Evolutionary conservation across 257 asterid genomes (phyloP).

Genomic region (Eucommia ulmoides): DNA sequence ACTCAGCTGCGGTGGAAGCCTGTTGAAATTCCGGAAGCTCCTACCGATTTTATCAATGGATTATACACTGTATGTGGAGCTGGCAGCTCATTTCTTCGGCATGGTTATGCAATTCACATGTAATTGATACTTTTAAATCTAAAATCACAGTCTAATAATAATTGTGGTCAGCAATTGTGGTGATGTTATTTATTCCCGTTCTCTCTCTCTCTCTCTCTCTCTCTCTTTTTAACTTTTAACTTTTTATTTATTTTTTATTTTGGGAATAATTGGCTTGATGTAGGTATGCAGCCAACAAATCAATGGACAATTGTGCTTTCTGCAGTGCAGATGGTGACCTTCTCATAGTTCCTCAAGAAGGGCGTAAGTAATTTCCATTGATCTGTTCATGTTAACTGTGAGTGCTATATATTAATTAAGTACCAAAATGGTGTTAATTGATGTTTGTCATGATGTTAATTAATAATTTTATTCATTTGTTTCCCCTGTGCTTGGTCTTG

Average conservation of each 20-base stretch:
- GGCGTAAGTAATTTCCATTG: constrained; percentile 54
- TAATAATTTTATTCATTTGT: no score
- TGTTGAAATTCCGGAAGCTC: constrained; percentile 46
- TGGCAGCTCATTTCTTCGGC: constrained; percentile 92
- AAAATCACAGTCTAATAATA: no score
- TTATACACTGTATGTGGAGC: constrained; percentile 88
- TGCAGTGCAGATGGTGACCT: constrained; percentile 98
- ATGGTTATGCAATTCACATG: constrained; percentile 97
- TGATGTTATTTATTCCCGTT: no score
- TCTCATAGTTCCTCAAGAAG: constrained; percentile 88
- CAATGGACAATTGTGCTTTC: constrained; percentile 87
- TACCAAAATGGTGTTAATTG: no score
- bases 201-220: no score
- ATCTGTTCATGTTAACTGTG: no score
- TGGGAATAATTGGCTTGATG: constrained; percentile 1
- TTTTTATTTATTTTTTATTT: no score
- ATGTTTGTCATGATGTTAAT: no score
- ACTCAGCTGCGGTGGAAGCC: constrained; percentile 96
- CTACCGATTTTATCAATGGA: constrained; percentile 76
- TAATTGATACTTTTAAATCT: constrained; percentile 33
- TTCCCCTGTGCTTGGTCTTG: no score
- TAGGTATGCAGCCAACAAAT: constrained; percentile 82
- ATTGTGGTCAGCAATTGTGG: no score
- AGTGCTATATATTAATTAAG: no score
- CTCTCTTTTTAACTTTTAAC: no score